A percentile compares a stretch with the other conserved stretches of the same genome.
phyloP scores from a whole-genome alignment of 805 yeast genomes.

The Peterozyma toletana region DNA sequence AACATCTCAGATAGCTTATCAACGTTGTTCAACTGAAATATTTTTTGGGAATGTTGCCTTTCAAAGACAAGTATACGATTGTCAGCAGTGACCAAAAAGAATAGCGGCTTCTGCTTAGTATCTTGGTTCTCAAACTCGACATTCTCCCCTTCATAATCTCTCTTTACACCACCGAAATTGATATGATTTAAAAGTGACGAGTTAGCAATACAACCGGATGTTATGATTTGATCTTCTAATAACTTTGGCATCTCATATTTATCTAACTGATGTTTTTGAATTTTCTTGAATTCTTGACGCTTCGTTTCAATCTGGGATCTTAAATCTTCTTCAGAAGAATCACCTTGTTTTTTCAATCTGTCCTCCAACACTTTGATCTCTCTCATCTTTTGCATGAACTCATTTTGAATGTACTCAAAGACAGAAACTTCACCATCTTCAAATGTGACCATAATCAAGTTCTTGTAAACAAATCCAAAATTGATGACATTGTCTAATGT shows the following conservation, averaged over 20 bases:
- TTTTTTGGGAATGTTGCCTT: conserved; percentile 44
- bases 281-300: conserved; percentile 4
- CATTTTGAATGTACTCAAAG: conserved; percentile 28
- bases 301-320: conserved; percentile 1
- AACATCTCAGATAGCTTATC: conserved; percentile 38
- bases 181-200: conserved; percentile 39
- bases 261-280: conserved; percentile 11
- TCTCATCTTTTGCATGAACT: conserved; percentile 4
- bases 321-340: too few species aligned
- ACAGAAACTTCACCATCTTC: conserved; percentile 67
- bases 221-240: conserved; percentile 41
- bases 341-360: conserved; percentile 4
- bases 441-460: conserved; percentile 45
- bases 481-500: conserved; percentile 55
- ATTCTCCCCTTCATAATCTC: conserved; percentile 16
- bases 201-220: conserved; percentile 59
- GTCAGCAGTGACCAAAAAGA: conserved; percentile 70
- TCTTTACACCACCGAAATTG: conserved; percentile 20
- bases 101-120: conserved; percentile 28
- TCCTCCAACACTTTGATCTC: conserved; percentile 8
- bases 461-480: conserved; percentile 35
- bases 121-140: conserved; percentile 19
- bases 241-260: conserved; percentile 26
- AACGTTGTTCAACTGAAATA: conserved; percentile 43
- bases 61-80: conserved; percentile 63